Conservation (phyloP, 2,329 filamentous ascomycete genomes). For the Venturia nashicola region DNA sequence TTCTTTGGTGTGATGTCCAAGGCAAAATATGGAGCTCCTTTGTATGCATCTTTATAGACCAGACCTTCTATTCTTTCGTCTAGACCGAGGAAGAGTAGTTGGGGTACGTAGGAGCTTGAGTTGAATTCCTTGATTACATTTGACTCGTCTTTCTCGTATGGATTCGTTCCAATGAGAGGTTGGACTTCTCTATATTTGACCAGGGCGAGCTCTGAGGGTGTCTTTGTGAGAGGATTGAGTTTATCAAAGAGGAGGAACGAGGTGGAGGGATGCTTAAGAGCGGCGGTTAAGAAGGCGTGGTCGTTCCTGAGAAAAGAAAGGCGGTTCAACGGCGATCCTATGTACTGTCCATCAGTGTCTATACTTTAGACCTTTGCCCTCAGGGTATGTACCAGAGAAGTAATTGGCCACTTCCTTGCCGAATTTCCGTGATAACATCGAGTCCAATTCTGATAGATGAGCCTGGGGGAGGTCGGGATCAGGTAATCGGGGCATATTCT, state of each 20-base stretch:
- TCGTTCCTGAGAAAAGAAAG: conserved; percentile 66
- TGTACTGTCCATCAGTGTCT: not conserved
- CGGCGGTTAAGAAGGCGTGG: conserved; percentile 54
- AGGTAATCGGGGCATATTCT: conserved; percentile 1
- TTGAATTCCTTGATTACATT: conserved; percentile 63
- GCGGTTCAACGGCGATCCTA: conserved; percentile 62
- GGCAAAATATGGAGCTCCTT: conserved; percentile 75
- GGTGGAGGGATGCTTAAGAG: conserved; percentile 52
- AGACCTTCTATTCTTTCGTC: conserved; percentile 50
- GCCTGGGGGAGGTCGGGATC: conserved; percentile 42
- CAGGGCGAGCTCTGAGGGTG: conserved; percentile 51
- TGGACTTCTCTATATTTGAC: conserved; percentile 57
- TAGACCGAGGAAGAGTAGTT: conserved; percentile 75
- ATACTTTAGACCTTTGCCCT: not conserved
- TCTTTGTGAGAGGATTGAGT: conserved; percentile 59
- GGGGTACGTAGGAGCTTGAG: conserved; percentile 52
- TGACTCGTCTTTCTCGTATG: conserved; percentile 60
- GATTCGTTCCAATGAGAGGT: conserved; percentile 56
- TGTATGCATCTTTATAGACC: conserved; percentile 55
- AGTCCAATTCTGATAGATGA: conserved; percentile 46
- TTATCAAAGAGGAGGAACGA: conserved; percentile 69
- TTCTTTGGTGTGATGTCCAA: conserved; percentile 72
- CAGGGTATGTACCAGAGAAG: conserved; percentile 44
- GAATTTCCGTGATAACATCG: conserved; percentile 65
- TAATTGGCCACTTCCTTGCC: conserved; percentile 74